Evolutionary conservation across 2,329 filamentous ascomycete species (phyloP).

Genomic region (Clonostachys rhizophaga): DNA sequence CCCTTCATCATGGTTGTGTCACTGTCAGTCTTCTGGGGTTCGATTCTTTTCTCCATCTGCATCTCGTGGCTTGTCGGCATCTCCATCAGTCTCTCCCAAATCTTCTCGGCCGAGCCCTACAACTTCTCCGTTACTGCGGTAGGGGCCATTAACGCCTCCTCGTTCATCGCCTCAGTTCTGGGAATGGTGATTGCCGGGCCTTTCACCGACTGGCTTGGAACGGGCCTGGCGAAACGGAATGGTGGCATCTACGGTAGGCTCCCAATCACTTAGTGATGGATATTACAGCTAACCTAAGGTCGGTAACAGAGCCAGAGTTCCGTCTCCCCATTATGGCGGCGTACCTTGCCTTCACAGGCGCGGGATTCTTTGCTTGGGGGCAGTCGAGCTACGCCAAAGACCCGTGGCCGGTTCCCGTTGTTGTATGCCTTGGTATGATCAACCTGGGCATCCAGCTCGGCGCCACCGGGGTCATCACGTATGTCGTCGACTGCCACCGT

Average conservation of each 20-base stretch:
- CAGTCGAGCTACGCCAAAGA: slow-evolving; percentile 10
- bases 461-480: slow-evolving; percentile 26
- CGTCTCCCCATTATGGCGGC: slow-evolving; percentile 26
- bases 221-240: slow-evolving; percentile 22
- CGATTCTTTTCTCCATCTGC: too few species aligned
- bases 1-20: too few species aligned
- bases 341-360: slow-evolving; percentile 24
- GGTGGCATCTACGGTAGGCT: slow-evolving; percentile 18
- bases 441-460: slow-evolving; percentile 9
- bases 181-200: slow-evolving; percentile 22
- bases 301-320: slow-evolving; percentile 24
- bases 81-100: slow-evolving; percentile 22
- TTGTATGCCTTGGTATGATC: slow-evolving; percentile 12
- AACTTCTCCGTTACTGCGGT: slow-evolving; percentile 25
- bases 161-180: slow-evolving; percentile 11
- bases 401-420: slow-evolving; percentile 16
- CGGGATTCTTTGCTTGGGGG: slow-evolving; percentile 27
- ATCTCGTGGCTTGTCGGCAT: background rate
- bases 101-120: slow-evolving; percentile 27
- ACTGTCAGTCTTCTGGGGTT: too few species aligned
- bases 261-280: too few species aligned
- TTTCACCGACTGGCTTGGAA: slow-evolving; percentile 24
- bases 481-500: slow-evolving; percentile 29
- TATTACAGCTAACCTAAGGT: too few species aligned
- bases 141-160: slow-evolving; percentile 10